phyloP scores from a whole-genome alignment of 2,329 filamentous ascomycete genomes.

The Helotiales sp. region DNA sequence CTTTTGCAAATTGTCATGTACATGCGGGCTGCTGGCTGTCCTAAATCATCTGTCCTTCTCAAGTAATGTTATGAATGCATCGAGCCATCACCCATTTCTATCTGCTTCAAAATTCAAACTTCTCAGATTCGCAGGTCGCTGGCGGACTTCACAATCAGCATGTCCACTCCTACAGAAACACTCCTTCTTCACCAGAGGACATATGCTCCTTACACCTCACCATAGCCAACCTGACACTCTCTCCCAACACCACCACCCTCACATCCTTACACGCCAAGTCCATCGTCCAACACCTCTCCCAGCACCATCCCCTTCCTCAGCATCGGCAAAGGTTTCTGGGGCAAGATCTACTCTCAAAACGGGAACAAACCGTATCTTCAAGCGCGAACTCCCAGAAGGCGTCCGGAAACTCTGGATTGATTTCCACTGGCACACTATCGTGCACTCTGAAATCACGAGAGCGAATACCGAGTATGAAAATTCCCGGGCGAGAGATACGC shows the following conservation, averaged over 20 bases:
- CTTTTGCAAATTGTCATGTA: neutral
- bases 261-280: too few species aligned
- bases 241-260: too few species aligned
- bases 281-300: too few species aligned
- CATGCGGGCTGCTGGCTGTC: neutral
- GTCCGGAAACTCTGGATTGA: neutral
- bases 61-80: neutral
- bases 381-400: neutral
- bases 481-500: neutral
- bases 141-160: too few species aligned
- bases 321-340: neutral
- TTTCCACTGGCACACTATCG: neutral
- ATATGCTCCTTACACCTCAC: too few species aligned
- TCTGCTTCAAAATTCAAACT: too few species aligned
- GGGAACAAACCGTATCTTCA: neutral
- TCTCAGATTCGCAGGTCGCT: too few species aligned
- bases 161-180: too few species aligned
- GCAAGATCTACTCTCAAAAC: neutral
- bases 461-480: neutral
- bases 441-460: neutral
- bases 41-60: neutral
- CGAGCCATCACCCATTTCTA: too few species aligned
- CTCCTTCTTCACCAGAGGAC: too few species aligned
- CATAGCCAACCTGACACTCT: too few species aligned
- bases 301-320: neutral